phyloP scores from a whole-genome alignment of 2,329 filamentous ascomycete species.

The Periconia digitata region DNA sequence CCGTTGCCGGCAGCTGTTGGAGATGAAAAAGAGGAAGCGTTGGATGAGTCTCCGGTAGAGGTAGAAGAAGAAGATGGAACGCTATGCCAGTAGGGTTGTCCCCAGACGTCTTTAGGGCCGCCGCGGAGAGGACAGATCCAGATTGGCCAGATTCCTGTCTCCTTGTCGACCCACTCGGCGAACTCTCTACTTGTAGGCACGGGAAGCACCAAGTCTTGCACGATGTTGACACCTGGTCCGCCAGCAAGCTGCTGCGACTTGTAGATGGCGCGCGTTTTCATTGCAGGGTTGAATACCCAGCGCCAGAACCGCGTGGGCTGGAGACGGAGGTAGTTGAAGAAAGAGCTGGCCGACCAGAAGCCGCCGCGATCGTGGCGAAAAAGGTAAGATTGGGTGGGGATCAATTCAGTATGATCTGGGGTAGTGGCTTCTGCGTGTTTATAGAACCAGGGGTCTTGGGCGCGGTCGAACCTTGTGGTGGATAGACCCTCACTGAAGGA shows the following conservation, averaged over 20 bases:
- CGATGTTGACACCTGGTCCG: conserved; percentile 55
- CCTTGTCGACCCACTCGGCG: conserved; percentile 50
- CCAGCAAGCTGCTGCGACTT: conserved; percentile 59
- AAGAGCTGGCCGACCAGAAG: conserved; percentile 63
- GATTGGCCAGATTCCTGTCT: conserved; percentile 53
- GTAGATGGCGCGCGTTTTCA: conserved; percentile 62
- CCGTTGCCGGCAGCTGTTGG: not conserved
- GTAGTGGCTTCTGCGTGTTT: conserved; percentile 28
- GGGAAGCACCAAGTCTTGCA: conserved; percentile 63
- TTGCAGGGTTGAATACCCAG: conserved; percentile 58
- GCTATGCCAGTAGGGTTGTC: conserved; percentile 12
- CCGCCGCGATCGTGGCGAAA: conserved; percentile 69
- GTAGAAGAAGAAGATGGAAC: too few relatives aligned
- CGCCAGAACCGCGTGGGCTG: conserved; percentile 61
- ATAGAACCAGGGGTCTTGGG: conserved; percentile 51
- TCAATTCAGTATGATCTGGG: conserved; percentile 29
- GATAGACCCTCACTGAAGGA: not conserved
- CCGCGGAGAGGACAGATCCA: conserved; percentile 56
- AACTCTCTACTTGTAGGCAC: conserved; percentile 52
- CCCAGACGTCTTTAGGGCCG: conserved; percentile 5
- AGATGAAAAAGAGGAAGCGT: too few relatives aligned
- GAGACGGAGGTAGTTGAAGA: conserved; percentile 58
- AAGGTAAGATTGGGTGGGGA: conserved; percentile 64
- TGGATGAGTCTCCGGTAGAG: too few relatives aligned
- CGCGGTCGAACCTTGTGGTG: conserved; percentile 30